A percentile compares a stretch with the other conserved stretches of the same genome.
These are phyloP conservation scores for Blastobotrys persicus DNA, from an alignment of 1,139 yeast species.

Conservation along the genomic window DNA sequence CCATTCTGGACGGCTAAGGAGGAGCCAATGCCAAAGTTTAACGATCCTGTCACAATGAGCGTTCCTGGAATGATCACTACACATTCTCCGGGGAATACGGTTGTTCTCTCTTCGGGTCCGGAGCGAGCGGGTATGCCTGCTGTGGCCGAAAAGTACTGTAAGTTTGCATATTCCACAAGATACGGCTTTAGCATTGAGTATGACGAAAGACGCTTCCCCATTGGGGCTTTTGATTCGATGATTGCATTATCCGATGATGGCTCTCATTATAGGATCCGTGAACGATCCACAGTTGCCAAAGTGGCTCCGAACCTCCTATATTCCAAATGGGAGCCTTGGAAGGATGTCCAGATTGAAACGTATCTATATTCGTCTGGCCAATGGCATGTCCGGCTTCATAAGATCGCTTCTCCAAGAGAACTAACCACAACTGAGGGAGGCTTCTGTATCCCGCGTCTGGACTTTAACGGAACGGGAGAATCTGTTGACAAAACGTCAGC, in stretches of 20 bases:
- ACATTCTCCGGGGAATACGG: conserved; percentile 30
- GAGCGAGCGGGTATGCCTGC: conserved; percentile 27
- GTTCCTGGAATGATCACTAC: conserved; percentile 30
- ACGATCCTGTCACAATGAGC: conserved; percentile 15
- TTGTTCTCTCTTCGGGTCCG: conserved; percentile 34
- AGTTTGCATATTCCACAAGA: conserved; percentile 37
- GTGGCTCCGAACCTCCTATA: conserved; percentile 26
- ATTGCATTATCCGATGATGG: conserved; percentile 25
- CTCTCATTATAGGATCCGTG: conserved; percentile 22
- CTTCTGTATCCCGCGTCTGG: conserved; percentile 22
- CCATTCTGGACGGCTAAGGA: conserved; percentile 28
- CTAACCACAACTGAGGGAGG: conserved; percentile 25
- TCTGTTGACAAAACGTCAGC: conserved; percentile 10
- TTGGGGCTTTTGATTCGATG: conserved; percentile 29
- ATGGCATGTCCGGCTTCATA: conserved; percentile 33
- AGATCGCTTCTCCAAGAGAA: conserved; percentile 22
- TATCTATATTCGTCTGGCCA: conserved; percentile 30
- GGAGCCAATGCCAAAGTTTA: conserved; percentile 15
- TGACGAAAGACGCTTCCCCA: conserved; percentile 22
- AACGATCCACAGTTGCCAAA: conserved; percentile 26
- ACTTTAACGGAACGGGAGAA: conserved; percentile 16
- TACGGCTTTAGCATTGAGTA: conserved; percentile 35
- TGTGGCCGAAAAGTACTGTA: conserved; percentile 34
- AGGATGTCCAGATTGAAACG: conserved; percentile 30
- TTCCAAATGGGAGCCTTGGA: conserved; percentile 31